These are phyloP conservation scores for Globisporangium iwayamae DNA, from an alignment of 352 stramenopile genomes.

Conservation along the genomic window DNA sequence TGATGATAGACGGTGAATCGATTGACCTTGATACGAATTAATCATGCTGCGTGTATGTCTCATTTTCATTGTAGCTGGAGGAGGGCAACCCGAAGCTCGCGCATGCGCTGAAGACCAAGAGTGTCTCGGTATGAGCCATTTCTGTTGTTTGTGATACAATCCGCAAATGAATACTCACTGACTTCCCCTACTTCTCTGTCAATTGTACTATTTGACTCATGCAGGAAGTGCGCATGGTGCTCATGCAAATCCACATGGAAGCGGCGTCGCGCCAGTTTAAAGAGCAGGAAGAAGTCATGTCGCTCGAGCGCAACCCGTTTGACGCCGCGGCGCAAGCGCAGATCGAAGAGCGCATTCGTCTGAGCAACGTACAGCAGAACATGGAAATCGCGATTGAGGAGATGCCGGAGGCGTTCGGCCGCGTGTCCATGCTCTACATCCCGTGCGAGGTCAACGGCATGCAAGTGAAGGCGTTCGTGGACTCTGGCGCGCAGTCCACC, in stretches of 20 bases:
- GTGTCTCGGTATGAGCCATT: conserved; percentile 38
- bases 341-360: conserved; percentile 81
- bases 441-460: conserved; percentile 77
- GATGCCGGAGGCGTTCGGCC: conserved; percentile 84
- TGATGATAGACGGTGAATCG: not conserved
- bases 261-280: conserved; percentile 69
- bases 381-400: conserved; percentile 89
- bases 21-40: not conserved
- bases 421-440: conserved; percentile 89
- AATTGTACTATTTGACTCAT: not conserved
- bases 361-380: conserved; percentile 86
- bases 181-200: not conserved
- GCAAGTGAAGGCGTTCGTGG: conserved; percentile 89
- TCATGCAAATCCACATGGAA: conserved; percentile 87
- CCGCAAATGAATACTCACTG: not conserved
- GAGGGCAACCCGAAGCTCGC: conserved; percentile 61
- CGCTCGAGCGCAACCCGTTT: conserved; percentile 74
- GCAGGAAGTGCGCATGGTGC: conserved; percentile 77
- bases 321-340: conserved; percentile 70
- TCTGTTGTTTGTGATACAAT: not conserved
- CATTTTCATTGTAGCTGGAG: conserved; percentile 38
- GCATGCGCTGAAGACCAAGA: conserved; percentile 61
- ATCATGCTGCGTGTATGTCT: not conserved
- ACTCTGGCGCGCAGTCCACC: conserved; percentile 88
- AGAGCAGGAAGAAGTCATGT: conserved; percentile 71